Evolutionary conservation across 2,329 filamentous ascomycete genomes (phyloP).

Genomic region (Bipolaris gigantea): DNA sequence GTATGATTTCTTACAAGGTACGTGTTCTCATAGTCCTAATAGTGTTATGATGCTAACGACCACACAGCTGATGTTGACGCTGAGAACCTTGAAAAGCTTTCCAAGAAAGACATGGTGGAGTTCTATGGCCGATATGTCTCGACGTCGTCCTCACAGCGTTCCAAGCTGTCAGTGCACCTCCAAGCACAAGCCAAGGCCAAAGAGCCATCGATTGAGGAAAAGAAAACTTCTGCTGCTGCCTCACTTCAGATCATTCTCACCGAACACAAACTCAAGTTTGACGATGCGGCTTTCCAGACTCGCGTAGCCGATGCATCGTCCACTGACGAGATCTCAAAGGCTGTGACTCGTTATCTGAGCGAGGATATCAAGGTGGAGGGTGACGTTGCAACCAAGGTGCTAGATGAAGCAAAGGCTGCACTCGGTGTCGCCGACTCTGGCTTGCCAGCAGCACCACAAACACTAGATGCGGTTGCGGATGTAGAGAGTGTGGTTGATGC

Average conservation of each 20-base stretch:
- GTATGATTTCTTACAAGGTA: slow-evolving; percentile 87
- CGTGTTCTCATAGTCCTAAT: slow-evolving; percentile 35
- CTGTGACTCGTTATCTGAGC: slow-evolving; percentile 54
- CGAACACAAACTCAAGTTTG: slow-evolving; percentile 50
- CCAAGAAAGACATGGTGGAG: slow-evolving; percentile 75
- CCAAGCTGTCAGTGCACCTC: slow-evolving; percentile 85
- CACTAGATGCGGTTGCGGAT: slow-evolving; percentile 32
- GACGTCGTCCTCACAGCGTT: slow-evolving; percentile 70
- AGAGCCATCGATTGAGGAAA: slow-evolving; percentile 45
- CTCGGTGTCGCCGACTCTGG: slow-evolving; percentile 45
- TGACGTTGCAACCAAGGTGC: slow-evolving; percentile 53
- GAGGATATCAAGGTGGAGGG: slow-evolving; percentile 51
- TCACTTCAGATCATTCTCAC: slow-evolving; percentile 50
- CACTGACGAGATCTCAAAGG: slow-evolving; percentile 53
- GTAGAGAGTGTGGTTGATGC: slow-evolving; percentile 29
- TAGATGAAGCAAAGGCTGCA: slow-evolving; percentile 55
- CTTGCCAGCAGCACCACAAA: slow-evolving; percentile 47
- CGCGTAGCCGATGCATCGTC: slow-evolving; percentile 52
- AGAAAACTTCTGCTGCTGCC: slow-evolving; percentile 44
- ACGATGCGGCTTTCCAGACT: slow-evolving; percentile 47
- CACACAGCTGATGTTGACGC: slow-evolving; percentile 72
- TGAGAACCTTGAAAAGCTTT: slow-evolving; percentile 70
- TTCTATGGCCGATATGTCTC: slow-evolving; percentile 79
- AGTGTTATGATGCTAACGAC: slow-evolving; percentile 6
- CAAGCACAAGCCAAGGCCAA: slow-evolving; percentile 66